Conservation (phyloP, 148 eudicot genomes). For the Chenopodium suecicum region DNA sequence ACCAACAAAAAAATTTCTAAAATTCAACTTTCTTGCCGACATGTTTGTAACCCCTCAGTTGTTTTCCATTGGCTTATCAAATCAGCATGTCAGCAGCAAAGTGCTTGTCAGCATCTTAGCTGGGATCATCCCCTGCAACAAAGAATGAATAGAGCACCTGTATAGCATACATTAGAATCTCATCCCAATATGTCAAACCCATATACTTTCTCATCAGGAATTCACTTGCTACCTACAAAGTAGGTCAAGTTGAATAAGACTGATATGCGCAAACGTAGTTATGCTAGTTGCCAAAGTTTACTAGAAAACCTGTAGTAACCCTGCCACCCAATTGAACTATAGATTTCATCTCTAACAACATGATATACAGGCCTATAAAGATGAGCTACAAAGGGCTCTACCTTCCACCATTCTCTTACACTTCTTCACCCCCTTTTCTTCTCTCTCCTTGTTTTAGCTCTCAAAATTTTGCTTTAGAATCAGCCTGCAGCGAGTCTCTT, state of each 20-base stretch:
- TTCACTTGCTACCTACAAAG: constrained; percentile 8
- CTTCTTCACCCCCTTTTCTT: background rate
- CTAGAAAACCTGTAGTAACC: background rate
- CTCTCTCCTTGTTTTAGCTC: background rate
- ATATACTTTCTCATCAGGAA: constrained; percentile 3
- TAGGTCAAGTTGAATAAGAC: background rate
- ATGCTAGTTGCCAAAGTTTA: background rate
- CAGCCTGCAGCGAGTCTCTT: background rate
- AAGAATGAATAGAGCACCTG: constrained; percentile 12
- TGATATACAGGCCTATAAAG: background rate
- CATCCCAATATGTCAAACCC: constrained; percentile 2
- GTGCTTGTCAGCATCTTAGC: constrained; percentile 1
- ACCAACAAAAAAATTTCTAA: background rate
- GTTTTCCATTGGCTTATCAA: constrained; percentile 9
- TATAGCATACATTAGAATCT: constrained; percentile 1
- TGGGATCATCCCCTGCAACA: constrained; percentile 16
- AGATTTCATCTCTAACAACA: background rate
- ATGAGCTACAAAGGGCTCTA: background rate
- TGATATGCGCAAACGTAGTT: background rate
- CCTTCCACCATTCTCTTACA: background rate
- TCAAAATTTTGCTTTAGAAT: background rate
- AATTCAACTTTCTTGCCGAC: background rate
- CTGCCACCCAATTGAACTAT: background rate
- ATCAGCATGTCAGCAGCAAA: constrained; percentile 4
- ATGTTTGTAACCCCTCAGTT: constrained; percentile 1